Percentiles rank a stretch among this genome's conserved stretches.
Evolutionary conservation across 257 asterid species (phyloP).

Genomic region (Dorcoceras hygrometricum): DNA sequence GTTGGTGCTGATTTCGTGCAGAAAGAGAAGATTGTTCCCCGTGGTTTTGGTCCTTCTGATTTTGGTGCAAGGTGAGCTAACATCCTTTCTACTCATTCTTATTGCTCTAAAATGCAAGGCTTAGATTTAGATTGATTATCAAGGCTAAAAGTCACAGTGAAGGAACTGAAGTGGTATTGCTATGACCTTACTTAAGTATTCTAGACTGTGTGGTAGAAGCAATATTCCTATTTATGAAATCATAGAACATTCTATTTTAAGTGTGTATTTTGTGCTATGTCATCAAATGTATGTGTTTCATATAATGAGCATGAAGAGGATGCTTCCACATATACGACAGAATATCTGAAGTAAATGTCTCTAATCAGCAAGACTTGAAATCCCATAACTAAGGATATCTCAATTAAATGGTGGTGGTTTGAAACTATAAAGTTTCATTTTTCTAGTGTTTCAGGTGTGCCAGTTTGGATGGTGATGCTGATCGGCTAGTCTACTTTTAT

Average conservation of each 20-base stretch:
- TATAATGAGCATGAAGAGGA: not conserved
- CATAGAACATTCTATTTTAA: slow-evolving; percentile 13
- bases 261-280: slow-evolving; percentile 8
- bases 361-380: slow-evolving; percentile 1
- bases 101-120: not conserved
- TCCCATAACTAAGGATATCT: slow-evolving; percentile 11
- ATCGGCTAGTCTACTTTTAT: slow-evolving; percentile 86
- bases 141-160: not conserved
- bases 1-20: slow-evolving; percentile 98
- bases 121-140: slow-evolving; percentile 3
- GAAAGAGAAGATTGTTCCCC: slow-evolving; percentile 87
- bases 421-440: slow-evolving; percentile 32
- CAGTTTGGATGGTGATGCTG: slow-evolving; percentile 98
- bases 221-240: slow-evolving; percentile 5
- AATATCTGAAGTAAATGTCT: slow-evolving; percentile 14
- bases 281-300: not conserved
- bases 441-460: slow-evolving; percentile 87
- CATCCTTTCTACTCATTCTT: slow-evolving; percentile 20
- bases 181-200: not conserved
- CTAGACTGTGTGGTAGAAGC: slow-evolving; percentile 13
- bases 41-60: slow-evolving; percentile 65
- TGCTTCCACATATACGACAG: not conserved
- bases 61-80: slow-evolving; percentile 59
- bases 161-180: not conserved
- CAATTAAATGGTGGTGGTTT: slow-evolving; percentile 11